Base-by-base conservation (phyloP, 257 asterid species). In the Capsicum pubescens region DNA sequence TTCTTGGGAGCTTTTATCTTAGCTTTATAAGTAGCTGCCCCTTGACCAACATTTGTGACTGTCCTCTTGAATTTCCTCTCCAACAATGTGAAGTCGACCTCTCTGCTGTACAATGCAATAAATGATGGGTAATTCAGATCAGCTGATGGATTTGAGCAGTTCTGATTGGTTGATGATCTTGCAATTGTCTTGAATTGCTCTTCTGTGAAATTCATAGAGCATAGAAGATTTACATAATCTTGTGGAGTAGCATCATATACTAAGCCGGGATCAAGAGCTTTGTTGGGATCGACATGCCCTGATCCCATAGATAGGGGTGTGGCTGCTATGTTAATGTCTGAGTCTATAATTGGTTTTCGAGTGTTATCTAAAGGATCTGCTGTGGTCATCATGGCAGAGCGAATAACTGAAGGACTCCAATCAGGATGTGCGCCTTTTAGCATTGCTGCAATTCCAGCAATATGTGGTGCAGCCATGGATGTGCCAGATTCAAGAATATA, bases 51-150 rank as follows among this genome's bases (percentile, higher is more conserved):
- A 26, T 26, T 26, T 26, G 32, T 26, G 32, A 26, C 32, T 26
- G 32, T 26, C 32, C 32, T 26, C 32, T 26, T 26, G 32, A 26
- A 26, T 26, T 26, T 26, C 32, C 1, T 0, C 32, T 26, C 32
- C 32, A 0, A 26, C 0, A 26, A 26, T 26, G 32, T 26, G 32
- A 26, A 26, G 32, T 26, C 1, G 32, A 0, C 32, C 32, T 26
- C 32, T 26, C 32, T 0, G 32, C 32, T 26, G 1, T 26, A 1
- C 32, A 26, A 26, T 26, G 1, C 32, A 26, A 26, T 70, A 58
- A 87, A 87, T 1, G 89, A 66, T 0, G 86, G 89, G 59, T 87
- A 87, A n/a, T 87, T 87, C 6, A 87, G 63, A 74, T 87, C 89
- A 0, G 54, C 19, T 1, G 83, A 72, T 21, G 83, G 74, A 7